Evolutionary conservation across 2,329 filamentous ascomycete species (phyloP).

Genomic region (Hypoxylon sp.): DNA sequence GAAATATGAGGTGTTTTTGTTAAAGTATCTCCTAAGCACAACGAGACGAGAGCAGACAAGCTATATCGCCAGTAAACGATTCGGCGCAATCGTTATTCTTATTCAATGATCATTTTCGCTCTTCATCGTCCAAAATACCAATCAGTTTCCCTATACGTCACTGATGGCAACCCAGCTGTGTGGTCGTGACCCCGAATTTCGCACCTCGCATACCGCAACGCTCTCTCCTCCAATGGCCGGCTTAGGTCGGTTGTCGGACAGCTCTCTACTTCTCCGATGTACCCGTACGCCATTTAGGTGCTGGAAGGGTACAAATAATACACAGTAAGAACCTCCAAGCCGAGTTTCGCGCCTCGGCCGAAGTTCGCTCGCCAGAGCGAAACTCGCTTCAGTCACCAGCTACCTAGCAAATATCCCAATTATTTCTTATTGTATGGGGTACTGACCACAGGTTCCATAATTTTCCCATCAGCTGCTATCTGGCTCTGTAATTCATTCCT

Average conservation of each 20-base stretch:
- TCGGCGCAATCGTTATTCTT: conserved; percentile 17
- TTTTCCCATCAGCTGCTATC: not conserved
- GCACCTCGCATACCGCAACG: conserved; percentile 10
- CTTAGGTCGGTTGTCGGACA: conserved; percentile 5
- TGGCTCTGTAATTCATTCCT: not conserved
- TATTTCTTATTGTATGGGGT: not conserved
- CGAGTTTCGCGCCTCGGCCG: conserved; percentile 27
- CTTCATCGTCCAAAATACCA: not conserved
- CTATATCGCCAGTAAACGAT: not conserved
- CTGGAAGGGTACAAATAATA: too few species aligned
- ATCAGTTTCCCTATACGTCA: conserved; percentile 14
- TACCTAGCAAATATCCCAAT: not conserved
- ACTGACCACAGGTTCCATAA: not conserved
- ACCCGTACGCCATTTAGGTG: conserved; percentile 1
- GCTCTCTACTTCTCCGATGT: not conserved
- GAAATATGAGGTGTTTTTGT: not conserved
- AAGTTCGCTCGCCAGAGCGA: conserved; percentile 18
- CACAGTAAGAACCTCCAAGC: not conserved
- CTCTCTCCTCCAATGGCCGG: not conserved
- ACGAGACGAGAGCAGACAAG: not conserved
- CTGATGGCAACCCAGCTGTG: conserved; percentile 14
- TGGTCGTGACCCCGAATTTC: conserved; percentile 14
- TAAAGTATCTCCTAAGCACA: not conserved
- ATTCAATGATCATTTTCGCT: conserved; percentile 1
- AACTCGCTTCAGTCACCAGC: conserved; percentile 6